Conservation (phyloP, 176 grass and related monocot genomes). For the Echinochloa phyllopogon region DNA sequence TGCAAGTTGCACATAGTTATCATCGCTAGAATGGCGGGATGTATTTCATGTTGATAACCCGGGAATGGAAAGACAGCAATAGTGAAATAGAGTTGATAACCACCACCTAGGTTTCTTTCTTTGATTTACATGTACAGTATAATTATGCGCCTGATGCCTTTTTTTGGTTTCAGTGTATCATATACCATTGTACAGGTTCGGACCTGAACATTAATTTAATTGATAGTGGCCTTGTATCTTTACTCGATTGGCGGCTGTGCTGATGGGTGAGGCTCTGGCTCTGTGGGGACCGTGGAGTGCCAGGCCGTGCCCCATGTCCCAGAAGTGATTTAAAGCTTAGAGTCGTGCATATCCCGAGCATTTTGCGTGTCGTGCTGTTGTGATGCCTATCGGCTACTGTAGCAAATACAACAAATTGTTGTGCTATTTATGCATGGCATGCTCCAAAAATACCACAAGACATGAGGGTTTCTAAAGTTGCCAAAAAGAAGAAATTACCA, state of each 20-base stretch:
- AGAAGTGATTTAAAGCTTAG: neutral
- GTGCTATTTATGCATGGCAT: neutral
- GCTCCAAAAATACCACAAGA: neutral
- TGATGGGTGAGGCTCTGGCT: neutral
- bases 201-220: conserved; percentile 79
- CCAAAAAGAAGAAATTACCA: neutral
- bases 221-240: conserved; percentile 53
- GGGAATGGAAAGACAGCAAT: conserved; percentile 53
- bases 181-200: conserved; percentile 85
- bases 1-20: conserved; percentile 72
- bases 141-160: conserved; percentile 75
- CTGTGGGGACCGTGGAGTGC: neutral
- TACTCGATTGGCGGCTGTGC: conserved; percentile 17
- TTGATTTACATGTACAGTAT: conserved; percentile 83
- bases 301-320: conserved; percentile 6
- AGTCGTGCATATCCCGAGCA: neutral
- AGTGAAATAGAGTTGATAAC: conserved; percentile 69
- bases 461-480: neutral
- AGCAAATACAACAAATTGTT: neutral
- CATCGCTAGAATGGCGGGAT: conserved; percentile 42
- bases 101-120: conserved; percentile 41
- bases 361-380: neutral
- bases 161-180: conserved; percentile 62
- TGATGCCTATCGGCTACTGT: neutral
- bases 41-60: conserved; percentile 56